Conservation (phyloP, 225 moss, liverwort and hornwort species). For the Thuidium tamariscinum region DNA sequence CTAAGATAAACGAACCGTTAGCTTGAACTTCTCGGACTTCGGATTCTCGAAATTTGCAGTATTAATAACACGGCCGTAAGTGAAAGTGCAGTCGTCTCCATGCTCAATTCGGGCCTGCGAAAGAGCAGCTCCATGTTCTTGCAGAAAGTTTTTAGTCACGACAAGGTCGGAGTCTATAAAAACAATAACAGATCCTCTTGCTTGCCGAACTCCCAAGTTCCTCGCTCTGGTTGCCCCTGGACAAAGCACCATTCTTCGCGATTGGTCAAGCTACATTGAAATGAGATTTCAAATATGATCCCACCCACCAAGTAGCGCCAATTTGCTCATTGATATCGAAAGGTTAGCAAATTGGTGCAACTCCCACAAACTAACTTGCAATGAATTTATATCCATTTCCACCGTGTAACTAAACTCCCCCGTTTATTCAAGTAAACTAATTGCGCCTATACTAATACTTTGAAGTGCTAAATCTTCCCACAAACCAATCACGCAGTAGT, state of each 20-base stretch:
- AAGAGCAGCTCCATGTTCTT: conserved; percentile 62
- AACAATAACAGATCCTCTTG: conserved; percentile 58
- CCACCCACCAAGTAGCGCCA: neutral
- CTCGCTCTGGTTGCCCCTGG: conserved; percentile 74
- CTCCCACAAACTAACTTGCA: neutral
- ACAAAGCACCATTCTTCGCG: conserved; percentile 1
- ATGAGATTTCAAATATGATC: neutral
- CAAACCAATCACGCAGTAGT: neutral
- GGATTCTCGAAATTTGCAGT: conserved; percentile 75
- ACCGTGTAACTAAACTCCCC: neutral
- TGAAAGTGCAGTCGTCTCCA: conserved; percentile 68
- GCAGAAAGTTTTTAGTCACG: conserved; percentile 56
- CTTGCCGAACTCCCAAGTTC: conserved; percentile 57
- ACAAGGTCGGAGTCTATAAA: conserved; percentile 89
- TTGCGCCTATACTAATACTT: neutral
- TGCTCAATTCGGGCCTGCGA: conserved; percentile 38
- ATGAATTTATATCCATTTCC: neutral
- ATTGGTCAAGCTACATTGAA: conserved; percentile 7
- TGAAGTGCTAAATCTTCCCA: neutral
- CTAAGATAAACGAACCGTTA: conserved; percentile 27
- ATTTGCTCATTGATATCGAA: neutral
- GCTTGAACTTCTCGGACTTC: conserved; percentile 52
- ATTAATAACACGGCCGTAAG: conserved; percentile 75
- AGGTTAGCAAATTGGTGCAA: neutral
- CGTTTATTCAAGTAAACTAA: neutral